These are phyloP conservation scores for Backusella parvicylindrica DNA, from an alignment of 192 early-diverging fungal species.

Conservation along the genomic window DNA sequence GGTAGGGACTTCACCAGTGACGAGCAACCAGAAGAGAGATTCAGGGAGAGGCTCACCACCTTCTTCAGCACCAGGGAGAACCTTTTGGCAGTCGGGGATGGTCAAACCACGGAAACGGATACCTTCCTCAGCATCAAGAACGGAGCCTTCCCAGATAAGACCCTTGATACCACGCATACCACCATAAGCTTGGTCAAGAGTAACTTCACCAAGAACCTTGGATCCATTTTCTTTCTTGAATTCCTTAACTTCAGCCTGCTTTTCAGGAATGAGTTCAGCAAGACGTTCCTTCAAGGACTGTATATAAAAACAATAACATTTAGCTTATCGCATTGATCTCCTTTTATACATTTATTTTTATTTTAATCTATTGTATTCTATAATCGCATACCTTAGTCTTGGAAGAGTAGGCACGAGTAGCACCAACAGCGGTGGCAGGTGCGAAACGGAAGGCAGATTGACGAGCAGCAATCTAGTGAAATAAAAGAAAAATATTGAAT, in stretches of 20 bases:
- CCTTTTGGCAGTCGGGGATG: slow-evolving; percentile 94
- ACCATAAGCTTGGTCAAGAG: slow-evolving; percentile 97
- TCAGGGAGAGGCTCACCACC: slow-evolving; percentile 95
- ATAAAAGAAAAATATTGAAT: background rate
- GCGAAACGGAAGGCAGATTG: slow-evolving; percentile 15
- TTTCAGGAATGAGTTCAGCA: slow-evolving; percentile 90
- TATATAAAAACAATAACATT: background rate
- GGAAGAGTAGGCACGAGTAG: slow-evolving; percentile 45
- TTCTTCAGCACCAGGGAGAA: slow-evolving; percentile 81
- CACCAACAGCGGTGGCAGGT: slow-evolving; percentile 37
- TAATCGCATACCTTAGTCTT: slow-evolving; percentile 42
- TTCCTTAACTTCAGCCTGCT: slow-evolving; percentile 93
- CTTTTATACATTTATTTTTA: background rate
- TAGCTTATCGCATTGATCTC: background rate
- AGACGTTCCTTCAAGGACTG: slow-evolving; percentile 93
- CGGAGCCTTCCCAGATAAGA: slow-evolving; percentile 97
- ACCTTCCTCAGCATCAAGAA: slow-evolving; percentile 96
- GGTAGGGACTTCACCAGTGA: slow-evolving; percentile 96
- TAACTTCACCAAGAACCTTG: slow-evolving; percentile 89
- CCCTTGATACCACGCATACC: slow-evolving; percentile 99
- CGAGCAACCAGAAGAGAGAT: slow-evolving; percentile 96
- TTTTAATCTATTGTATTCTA: background rate
- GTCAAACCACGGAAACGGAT: slow-evolving; percentile 96
- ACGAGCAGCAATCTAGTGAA: background rate
- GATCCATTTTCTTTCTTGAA: slow-evolving; percentile 87